Percentiles rank a stretch among this genome's conserved stretches.
Evolutionary conservation across 768 basidiomycete species (phyloP).

Genomic region (Auriscalpium vulgare): DNA sequence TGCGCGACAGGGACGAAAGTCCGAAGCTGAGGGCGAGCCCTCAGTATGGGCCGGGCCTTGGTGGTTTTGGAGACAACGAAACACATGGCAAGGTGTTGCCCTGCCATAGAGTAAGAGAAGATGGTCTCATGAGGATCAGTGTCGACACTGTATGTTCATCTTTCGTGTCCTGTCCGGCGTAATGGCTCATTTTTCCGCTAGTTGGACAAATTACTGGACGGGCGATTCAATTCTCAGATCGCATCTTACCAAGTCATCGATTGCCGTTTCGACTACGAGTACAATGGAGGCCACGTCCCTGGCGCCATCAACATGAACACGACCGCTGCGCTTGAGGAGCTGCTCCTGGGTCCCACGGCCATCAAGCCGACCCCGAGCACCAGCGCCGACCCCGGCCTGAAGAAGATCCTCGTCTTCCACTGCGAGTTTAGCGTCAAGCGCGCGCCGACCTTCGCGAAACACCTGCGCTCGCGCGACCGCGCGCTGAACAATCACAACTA

Average conservation of each 20-base stretch:
- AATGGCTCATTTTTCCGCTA: conserved; percentile 22
- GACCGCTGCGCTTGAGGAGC: conserved; percentile 68
- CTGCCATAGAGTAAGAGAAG: conserved; percentile 89
- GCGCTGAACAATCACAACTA: conserved; percentile 83
- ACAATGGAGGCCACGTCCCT: conserved; percentile 84
- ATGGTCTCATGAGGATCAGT: conserved; percentile 89
- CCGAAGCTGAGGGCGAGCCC: conserved; percentile 17
- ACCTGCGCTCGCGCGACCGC: conserved; percentile 86
- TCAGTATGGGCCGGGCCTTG: conserved; percentile 48
- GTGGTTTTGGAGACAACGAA: conserved; percentile 91
- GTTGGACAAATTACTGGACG: conserved; percentile 75
- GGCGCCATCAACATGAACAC: conserved; percentile 91
- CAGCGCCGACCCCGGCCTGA: conserved; percentile 66
- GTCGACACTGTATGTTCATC: conserved; percentile 57
- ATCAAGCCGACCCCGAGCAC: conserved; percentile 57
- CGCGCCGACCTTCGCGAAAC: conserved; percentile 94
- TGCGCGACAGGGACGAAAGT: conserved; percentile 12
- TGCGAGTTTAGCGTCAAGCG: conserved; percentile 96
- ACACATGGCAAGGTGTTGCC: conserved; percentile 88
- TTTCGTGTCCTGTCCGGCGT: not conserved
- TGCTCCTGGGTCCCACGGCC: conserved; percentile 54
- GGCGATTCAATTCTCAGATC: conserved; percentile 58
- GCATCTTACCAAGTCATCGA: conserved; percentile 78
- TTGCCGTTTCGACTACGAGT: conserved; percentile 98
- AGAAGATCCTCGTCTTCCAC: conserved; percentile 90